Conservation (phyloP, 805 yeast genomes). For the Phaffomyces antillensis region DNA sequence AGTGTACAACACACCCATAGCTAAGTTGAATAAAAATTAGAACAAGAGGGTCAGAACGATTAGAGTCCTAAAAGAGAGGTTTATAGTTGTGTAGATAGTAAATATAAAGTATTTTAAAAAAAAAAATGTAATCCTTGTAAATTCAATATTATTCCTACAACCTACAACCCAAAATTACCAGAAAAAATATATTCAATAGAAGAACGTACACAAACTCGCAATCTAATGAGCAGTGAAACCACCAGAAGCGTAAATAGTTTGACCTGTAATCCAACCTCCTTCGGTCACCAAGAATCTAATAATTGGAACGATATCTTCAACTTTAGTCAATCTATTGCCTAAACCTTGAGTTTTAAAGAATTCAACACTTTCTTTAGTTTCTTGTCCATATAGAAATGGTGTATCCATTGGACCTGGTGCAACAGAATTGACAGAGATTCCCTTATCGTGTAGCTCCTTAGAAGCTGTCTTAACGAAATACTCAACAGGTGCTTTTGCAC, state of each 20-base stretch:
- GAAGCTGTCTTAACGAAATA: slow-evolving; percentile 46
- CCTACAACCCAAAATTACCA: too few relatives aligned
- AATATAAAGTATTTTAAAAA: too few relatives aligned
- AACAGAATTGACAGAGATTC: slow-evolving; percentile 46
- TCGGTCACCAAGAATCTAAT: slow-evolving; percentile 53
- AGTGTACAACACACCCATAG: too few relatives aligned
- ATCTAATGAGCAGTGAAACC: slow-evolving; percentile 58
- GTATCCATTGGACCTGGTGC: slow-evolving; percentile 69
- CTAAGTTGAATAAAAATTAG: too few relatives aligned
- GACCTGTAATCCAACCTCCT: slow-evolving; percentile 68
- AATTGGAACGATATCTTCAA: slow-evolving; percentile 57
- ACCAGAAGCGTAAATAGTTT: slow-evolving; percentile 56
- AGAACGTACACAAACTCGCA: background rate
- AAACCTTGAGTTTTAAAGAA: slow-evolving; percentile 47
- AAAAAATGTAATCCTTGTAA: too few relatives aligned
- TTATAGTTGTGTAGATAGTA: too few relatives aligned
- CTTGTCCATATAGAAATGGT: slow-evolving; percentile 58
- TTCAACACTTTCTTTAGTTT: slow-evolving; percentile 42
- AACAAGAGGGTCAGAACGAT: too few relatives aligned
- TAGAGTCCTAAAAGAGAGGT: too few relatives aligned
- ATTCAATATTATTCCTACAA: too few relatives aligned
- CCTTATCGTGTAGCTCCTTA: slow-evolving; percentile 40
- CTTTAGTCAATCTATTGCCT: slow-evolving; percentile 46
- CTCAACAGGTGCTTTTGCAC: slow-evolving; percentile 51
- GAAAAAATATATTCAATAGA: too few relatives aligned